phyloP scores from a whole-genome alignment of 1,139 yeast species.

The Hanseniaspora uvarum region DNA sequence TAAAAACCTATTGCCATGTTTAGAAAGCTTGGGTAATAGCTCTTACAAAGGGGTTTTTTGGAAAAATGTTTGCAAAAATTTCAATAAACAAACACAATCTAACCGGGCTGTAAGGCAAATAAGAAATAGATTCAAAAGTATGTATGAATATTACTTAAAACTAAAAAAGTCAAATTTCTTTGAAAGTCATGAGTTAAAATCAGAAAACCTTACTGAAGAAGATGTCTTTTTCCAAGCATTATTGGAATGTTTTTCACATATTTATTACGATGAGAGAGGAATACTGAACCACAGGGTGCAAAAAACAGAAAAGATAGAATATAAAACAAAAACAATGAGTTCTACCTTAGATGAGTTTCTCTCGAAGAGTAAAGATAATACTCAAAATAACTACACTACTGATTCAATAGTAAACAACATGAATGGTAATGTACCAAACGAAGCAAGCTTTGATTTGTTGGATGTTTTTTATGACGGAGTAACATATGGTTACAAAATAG shows the following conservation, averaged over 20 bases:
- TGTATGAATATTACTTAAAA: not conserved
- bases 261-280: too few relatives aligned
- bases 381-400: not conserved
- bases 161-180: not conserved
- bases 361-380: not conserved
- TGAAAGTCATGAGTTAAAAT: not conserved
- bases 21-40: not conserved
- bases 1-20: not conserved
- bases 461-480: not conserved
- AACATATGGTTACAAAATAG: too few relatives aligned
- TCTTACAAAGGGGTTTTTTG: not conserved
- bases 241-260: too few relatives aligned
- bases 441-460: not conserved
- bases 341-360: not conserved
- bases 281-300: not conserved
- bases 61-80: not conserved
- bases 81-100: not conserved
- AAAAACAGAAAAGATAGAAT: not conserved
- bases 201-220: not conserved
- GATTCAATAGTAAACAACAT: not conserved
- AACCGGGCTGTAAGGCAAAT: not conserved
- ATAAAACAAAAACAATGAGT: not conserved
- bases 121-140: not conserved
- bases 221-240: not conserved
- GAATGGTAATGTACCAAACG: not conserved